Base-by-base conservation (phyloP, 1,284 basidiomycete species). In the Leucoagaricus sp. region DNA sequence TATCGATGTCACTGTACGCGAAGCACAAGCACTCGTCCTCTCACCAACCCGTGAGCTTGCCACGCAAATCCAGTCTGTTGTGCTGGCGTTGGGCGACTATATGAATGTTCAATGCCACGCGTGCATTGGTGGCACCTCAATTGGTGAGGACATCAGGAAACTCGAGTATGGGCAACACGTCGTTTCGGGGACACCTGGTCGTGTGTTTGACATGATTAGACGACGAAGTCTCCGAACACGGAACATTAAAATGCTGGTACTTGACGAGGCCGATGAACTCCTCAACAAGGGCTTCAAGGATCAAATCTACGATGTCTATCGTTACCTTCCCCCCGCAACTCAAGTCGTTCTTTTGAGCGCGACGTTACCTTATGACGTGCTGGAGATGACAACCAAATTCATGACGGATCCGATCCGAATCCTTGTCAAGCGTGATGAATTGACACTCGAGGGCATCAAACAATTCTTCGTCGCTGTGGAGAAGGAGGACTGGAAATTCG, bases 401-500 rank as follows among this genome's bases (percentile, higher is more conserved):
- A 99, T 99, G 97, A 98, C 94, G 49, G 96, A 99, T 72, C 95
- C 94, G 21, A 93, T 99, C 66, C 91, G 96, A 54, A 98, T 99
- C 69, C 89, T 99, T 61, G 97, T 99, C 73, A 98, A 99, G 81
- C 95, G 96, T 87, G 97, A 99, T 72, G 97, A 99, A 75, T 84
- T 99, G 80, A 99, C 97, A 48, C 82, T 99, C 55, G 97, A 99
- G 73, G 96, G 97, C 23, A 99, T 99, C 81, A 99, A 98, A 74
- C 97, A 99, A 72, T 99, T 99, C 83, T 99, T 98, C 75, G 95
- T 99, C 44, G 96, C 96, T 26, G 96, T 99, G 57, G 97, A 99
- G 77, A 98, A 98, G 80, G 97, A 99, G 74, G 97, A 99, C 68
- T 99, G 96, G 96, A 99, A 99, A 73, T 96, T 98, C 67, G 97